Base-by-base conservation (phyloP, 2,329 filamentous ascomycete genomes). In the Aspergillus viridinutans region DNA sequence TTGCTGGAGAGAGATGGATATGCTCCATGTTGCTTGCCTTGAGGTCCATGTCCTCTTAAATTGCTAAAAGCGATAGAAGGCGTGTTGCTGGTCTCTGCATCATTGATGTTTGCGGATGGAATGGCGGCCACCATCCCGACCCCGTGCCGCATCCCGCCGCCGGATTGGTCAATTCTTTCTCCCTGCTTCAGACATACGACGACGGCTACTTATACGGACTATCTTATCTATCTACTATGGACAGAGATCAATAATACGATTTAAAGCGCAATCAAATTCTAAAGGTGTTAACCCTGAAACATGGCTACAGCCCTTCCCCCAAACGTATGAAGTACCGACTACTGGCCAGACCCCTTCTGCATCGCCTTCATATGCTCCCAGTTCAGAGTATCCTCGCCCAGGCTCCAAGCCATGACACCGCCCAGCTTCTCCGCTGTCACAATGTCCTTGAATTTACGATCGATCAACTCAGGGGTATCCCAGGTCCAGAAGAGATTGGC, bases 401-500 rank as follows among this genome's bases (percentile, higher is more conserved):
- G 66, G 21, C 85, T 87, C 88, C 88, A 91, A 0, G 88, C 87
- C 80, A 91, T 90, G 4, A 89, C 83, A 17, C 89, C 89, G 1
- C 88, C 88, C 0, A 91, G 70, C 1, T 75, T 71, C 67, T 81
- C 80, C 32, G 76, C 76, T 29, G 78, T 74, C 3, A 90, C 78
- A 38, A 92, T 80, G 4, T 80, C 69, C 3, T 79, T 73, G 57
- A 90, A 84, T 74, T 92, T 92, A 56, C 76, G 75, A 12, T 70
- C 63, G 52, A 92, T 85, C 12, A 85, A 78, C 7, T 78, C 77
- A 0, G 81, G 78, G 0, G 85, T 88, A 58, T 92, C 89, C 78
- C 86, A 91, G 0, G 86, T 86, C 89, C 89, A 92, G 81, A 88
- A 92, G 29, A 87, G 69, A 54, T 81, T 73, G 61, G 83, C 77